Evolutionary conservation across 2,329 filamentous ascomycete species (phyloP).

Genomic region (Ilyonectria mors-panacis): DNA sequence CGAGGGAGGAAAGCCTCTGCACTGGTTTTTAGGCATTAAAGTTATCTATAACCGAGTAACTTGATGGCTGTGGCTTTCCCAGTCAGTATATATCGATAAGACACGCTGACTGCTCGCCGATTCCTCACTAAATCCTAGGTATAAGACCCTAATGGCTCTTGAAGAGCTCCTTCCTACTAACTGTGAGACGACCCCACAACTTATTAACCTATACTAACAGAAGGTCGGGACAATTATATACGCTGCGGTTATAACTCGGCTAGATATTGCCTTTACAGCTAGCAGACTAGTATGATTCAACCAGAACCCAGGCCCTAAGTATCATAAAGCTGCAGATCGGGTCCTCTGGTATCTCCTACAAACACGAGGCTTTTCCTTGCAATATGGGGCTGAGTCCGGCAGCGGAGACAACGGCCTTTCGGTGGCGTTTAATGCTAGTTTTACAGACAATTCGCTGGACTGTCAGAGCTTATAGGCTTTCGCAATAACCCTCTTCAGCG

Average conservation of each 20-base stretch:
- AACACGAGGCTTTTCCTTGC: not conserved
- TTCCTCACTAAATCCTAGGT: not conserved
- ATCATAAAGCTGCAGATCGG: conserved; percentile 1
- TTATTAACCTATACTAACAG: not conserved
- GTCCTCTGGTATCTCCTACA: not conserved
- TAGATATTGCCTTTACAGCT: conserved; percentile 9
- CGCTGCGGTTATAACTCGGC: conserved; percentile 1
- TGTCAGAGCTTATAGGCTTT: not conserved
- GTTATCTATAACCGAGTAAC: not conserved
- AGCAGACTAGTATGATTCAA: conserved; percentile 6
- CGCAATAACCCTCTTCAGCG: not conserved
- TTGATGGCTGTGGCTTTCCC: not conserved
- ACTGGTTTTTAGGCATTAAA: not conserved
- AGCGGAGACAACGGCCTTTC: not conserved
- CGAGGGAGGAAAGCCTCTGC: not conserved
- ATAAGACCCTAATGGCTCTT: not conserved
- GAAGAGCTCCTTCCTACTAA: not conserved
- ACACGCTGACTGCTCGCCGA: not conserved
- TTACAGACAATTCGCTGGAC: not conserved
- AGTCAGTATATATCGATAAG: not conserved
- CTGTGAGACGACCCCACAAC: not conserved
- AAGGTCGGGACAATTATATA: conserved; percentile 9
- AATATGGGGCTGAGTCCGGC: not conserved
- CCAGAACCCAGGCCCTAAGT: conserved; percentile 9
- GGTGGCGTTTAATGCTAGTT: not conserved